Percentiles rank a stretch among this genome's conserved stretches.
Conservation (phyloP, 768 basidiomycete genomes). For the Pisolithus tinctorius region DNA sequence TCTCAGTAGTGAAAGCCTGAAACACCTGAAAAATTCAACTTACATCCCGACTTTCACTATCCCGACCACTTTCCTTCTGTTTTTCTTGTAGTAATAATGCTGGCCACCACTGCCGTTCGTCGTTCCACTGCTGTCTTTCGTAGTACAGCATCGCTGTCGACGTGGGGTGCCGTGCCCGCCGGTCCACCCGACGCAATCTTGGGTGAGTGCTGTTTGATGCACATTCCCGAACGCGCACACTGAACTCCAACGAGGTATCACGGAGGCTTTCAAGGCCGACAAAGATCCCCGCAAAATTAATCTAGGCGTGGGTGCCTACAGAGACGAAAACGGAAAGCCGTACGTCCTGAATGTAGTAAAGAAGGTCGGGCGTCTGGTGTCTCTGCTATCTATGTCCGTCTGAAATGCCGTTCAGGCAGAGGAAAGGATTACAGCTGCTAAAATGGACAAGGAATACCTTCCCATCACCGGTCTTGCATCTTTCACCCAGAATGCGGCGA, state of each 20-base stretch:
- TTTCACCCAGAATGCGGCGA: constrained; percentile 81
- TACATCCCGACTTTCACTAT: constrained; percentile 8
- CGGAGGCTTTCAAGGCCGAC: constrained; percentile 97
- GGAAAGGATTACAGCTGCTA: constrained; percentile 54
- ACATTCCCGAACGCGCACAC: neutral
- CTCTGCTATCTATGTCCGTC: neutral
- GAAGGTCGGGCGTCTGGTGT: constrained; percentile 45
- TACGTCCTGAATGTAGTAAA: constrained; percentile 87
- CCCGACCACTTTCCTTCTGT: constrained; percentile 18
- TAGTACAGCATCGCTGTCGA: constrained; percentile 45
- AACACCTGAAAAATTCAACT: no score
- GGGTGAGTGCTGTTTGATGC: constrained; percentile 38
- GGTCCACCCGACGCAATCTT: constrained; percentile 94
- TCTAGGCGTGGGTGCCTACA: constrained; percentile 94
- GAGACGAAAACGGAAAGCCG: constrained; percentile 91
- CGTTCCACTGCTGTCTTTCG: constrained; percentile 37
- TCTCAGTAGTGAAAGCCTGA: no score
- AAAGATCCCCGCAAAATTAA: constrained; percentile 91
- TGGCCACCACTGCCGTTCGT: constrained; percentile 42
- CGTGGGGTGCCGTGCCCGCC: constrained; percentile 77
- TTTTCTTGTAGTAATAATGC: constrained; percentile 35
- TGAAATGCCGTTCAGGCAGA: constrained; percentile 53
- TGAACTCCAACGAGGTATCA: constrained; percentile 52
- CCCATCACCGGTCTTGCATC: constrained; percentile 87
- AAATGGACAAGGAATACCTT: constrained; percentile 91